These are phyloP conservation scores for Ceratocystis papillata DNA, from an alignment of 2,329 filamentous ascomycete genomes.

Conservation along the genomic window DNA sequence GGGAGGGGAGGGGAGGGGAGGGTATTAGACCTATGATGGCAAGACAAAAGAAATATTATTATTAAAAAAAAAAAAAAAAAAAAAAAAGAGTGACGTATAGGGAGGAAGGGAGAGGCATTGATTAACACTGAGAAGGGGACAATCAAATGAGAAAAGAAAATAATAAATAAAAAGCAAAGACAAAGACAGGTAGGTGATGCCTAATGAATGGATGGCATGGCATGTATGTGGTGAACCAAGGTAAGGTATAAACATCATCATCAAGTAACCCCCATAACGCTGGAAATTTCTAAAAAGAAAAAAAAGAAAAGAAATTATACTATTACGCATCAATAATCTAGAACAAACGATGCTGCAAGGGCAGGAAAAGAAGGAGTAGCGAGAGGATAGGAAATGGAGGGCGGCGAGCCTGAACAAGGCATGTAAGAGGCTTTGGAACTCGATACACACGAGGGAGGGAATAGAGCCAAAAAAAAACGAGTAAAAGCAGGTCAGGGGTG, in stretches of 20 bases:
- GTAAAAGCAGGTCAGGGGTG: background rate
- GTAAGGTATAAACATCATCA: too few relatives aligned
- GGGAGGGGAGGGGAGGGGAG: too few relatives aligned
- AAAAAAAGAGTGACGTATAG: too few relatives aligned
- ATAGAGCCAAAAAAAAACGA: background rate
- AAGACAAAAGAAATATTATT: too few relatives aligned
- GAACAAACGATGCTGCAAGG: background rate
- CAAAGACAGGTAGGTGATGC: background rate
- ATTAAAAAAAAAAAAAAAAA: too few relatives aligned
- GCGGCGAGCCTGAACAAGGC: background rate
- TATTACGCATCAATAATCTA: constrained; percentile 10
- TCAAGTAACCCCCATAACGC: background rate
- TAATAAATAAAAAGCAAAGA: background rate
- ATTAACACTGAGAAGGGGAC: background rate
- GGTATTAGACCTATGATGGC: too few relatives aligned
- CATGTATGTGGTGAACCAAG: too few relatives aligned
- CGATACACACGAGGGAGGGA: background rate
- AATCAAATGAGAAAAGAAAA: background rate
- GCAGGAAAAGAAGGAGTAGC: background rate
- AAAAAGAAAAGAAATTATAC: constrained; percentile 17
- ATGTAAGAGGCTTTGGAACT: background rate
- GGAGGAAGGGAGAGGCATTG: too few relatives aligned
- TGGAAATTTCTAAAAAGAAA: background rate
- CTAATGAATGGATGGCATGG: too few relatives aligned
- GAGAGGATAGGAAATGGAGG: background rate